Conservation (phyloP, 2,329 filamentous ascomycete genomes). For the Aspergillus sp. region DNA sequence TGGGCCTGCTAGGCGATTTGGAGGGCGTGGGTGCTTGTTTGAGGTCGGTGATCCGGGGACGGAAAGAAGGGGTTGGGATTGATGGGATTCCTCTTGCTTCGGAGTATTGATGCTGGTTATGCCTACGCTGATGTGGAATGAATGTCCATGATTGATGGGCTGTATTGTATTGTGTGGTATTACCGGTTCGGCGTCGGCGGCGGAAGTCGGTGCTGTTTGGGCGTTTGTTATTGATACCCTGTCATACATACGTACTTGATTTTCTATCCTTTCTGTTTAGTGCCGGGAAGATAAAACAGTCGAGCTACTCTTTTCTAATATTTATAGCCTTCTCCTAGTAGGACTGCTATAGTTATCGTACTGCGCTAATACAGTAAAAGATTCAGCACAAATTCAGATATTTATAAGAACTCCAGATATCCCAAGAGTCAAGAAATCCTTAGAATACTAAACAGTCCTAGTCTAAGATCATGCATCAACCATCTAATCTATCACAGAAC, state of each 20-base stretch:
- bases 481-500: background rate
- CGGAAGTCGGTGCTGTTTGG: background rate
- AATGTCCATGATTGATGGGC: background rate
- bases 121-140: background rate
- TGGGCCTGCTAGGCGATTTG: slow-evolving; percentile 82
- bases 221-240: background rate
- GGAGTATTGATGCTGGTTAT: background rate
- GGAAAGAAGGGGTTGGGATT: slow-evolving; percentile 70
- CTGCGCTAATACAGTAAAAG: too few relatives aligned
- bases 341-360: too few relatives aligned
- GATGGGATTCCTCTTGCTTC: slow-evolving; percentile 34
- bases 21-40: slow-evolving; percentile 76
- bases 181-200: background rate
- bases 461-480: too few relatives aligned
- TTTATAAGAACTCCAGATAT: too few relatives aligned
- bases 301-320: too few relatives aligned
- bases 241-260: background rate
- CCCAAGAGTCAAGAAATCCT: too few relatives aligned
- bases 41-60: slow-evolving; percentile 64
- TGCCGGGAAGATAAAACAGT: too few relatives aligned
- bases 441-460: too few relatives aligned
- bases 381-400: too few relatives aligned
- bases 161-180: background rate
- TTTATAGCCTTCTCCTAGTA: too few relatives aligned
- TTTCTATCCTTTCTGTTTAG: too few relatives aligned